Conservation (phyloP, 2,329 filamentous ascomycete species). For the Emericellopsis atlantica region DNA sequence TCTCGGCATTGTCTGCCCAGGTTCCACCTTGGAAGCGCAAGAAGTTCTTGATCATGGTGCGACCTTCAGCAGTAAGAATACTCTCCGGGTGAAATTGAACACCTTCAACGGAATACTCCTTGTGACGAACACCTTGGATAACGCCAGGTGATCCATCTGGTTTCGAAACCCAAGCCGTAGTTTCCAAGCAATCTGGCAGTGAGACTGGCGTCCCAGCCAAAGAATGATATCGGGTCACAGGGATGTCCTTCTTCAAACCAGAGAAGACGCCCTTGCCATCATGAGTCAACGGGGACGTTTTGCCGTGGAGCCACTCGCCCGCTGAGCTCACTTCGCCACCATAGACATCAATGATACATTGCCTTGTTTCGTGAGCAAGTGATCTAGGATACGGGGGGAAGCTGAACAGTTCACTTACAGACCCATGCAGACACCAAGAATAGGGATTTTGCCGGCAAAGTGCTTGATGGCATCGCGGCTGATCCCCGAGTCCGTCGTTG, state of each 20-base stretch:
- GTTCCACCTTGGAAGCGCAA: constrained; percentile 78
- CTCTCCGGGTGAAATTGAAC: constrained; percentile 98
- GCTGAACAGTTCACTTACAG: constrained; percentile 43
- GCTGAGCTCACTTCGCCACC: constrained; percentile 86
- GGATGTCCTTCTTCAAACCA: constrained; percentile 65
- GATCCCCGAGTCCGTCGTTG: constrained; percentile 79
- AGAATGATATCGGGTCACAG: constrained; percentile 92
- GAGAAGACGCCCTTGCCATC: constrained; percentile 87
- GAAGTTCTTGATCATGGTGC: constrained; percentile 87
- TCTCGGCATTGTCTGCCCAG: constrained; percentile 66
- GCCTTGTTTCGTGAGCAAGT: constrained; percentile 29
- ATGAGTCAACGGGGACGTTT: constrained; percentile 83
- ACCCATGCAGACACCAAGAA: constrained; percentile 98
- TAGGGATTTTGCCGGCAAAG: constrained; percentile 88
- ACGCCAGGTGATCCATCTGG: constrained; percentile 69
- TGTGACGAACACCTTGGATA: constrained; percentile 96
- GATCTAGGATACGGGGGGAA: not conserved
- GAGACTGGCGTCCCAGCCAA: constrained; percentile 84
- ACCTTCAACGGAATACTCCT: constrained; percentile 80
- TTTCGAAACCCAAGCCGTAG: constrained; percentile 78
- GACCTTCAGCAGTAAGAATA: constrained; percentile 81
- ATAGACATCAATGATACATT: constrained; percentile 93
- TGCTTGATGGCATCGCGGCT: constrained; percentile 84
- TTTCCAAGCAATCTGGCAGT: constrained; percentile 72
- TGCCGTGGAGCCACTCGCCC: constrained; percentile 93